Base-by-base conservation (phyloP, 768 basidiomycete species). In the Phylloporus sp. region DNA sequence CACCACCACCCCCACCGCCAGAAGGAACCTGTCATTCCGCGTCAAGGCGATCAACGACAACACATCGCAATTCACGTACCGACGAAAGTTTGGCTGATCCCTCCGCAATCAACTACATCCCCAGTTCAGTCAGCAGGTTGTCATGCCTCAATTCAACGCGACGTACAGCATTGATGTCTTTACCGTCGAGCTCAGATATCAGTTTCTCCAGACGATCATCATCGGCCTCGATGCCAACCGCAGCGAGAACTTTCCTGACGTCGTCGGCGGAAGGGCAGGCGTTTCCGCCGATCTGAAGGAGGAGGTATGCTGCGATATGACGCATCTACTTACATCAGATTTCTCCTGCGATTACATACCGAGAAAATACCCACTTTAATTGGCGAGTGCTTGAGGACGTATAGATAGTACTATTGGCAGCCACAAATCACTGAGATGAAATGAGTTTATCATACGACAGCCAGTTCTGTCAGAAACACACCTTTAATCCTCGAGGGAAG, bases 231-330 rank as follows among this genome's bases (percentile, higher is more conserved):
- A 96, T 84, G 61, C 90, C 91, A 60, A 91, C 96, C 53, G 84
- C 75, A 44, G 62, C 70, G 58, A 99, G 84, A 63, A 98, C 81
- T 61, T 83, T 83, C 74, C 83, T 91, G 74, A 99, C 77, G 67
- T 97, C 94, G 37, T 62, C 78, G 44, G 88, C 89, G 50, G 85
- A 82, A 54, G 96, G 94, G 53, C 78, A 80, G 61, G 83, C 72
- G 64, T 97, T 97, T 46, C 96, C 96, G 57, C 92, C 96, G 66
- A 82, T 79, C 70, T 88, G 86, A 73, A 97, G 92, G 68, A 99
- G 91, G 50, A 99, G 83, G 78, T 96, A 98, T 57, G 92, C 90
- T 73, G 92, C 94, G 70, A 97, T 75, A 66, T 92, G 74, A 71
- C 88, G 88, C 90, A 92, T 92, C 86, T 88, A 57, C 24, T 27